Base-by-base conservation (phyloP, 1,284 basidiomycete species). In the Bjerkandera adusta region DNA sequence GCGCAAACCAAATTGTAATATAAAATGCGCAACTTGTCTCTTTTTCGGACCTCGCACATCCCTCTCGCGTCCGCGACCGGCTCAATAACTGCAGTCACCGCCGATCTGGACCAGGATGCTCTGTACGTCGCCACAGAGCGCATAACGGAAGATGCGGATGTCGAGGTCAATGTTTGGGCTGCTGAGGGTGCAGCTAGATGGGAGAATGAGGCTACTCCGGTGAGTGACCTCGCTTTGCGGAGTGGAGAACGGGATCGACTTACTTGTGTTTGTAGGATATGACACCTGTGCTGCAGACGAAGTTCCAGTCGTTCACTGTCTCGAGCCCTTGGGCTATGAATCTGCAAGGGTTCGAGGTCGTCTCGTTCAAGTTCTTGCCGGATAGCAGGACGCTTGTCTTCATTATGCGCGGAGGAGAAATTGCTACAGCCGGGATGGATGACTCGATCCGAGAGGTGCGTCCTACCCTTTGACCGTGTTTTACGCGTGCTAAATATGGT, bases 361-460 rank as follows among this genome's bases (percentile, higher is more conserved):
- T 86, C 15, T 77, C 77, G 26, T 68, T 92, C 48, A 76, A 73
- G 43, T 77, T 86, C 43, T 69, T 92, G 16, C 70, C 83, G 10
- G 91, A 93, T 53, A 75, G 75, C 30, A 70, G 80, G 47, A 71
- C 73, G 3, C 66, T 94, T 8, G 79, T 76, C 7, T 62, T 85
- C 10, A 73, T 93, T 12, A 79, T 84, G 51, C 73, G 80, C 4
- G 78, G 80, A 4, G 92, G 92, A 38, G 92, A 94, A 57, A 89
- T 96, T 47, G 81, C 80, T 2, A 80, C 81, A 18, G 64, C 87
- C 33, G 64, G 73, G 8, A 56, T 89, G 13, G 80, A 83, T 40
- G 77, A 81, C 26, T 72, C 76, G n/a, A 56, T 68, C 3, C 57
- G 73, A 36, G 52, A 64, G 38, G 78, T 79, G 50, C 48, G 72